phyloP scores from a whole-genome alignment of 2,329 filamentous ascomycete species.

The Fusarium chuoi region DNA sequence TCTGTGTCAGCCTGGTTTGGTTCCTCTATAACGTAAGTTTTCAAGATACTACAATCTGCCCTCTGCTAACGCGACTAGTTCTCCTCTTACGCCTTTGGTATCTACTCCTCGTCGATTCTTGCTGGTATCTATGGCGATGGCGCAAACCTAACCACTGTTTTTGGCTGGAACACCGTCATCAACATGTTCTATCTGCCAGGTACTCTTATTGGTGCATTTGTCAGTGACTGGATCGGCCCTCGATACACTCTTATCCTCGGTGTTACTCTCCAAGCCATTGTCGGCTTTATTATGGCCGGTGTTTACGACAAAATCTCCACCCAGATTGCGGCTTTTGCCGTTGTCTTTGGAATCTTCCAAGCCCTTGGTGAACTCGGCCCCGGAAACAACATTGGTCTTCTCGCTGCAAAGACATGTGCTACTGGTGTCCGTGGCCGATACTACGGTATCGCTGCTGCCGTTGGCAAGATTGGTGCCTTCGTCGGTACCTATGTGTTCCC shows the following conservation, averaged over 20 bases:
- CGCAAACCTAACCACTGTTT: constrained; percentile 76
- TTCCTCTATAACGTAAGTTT: constrained; percentile 78
- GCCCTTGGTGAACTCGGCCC: constrained; percentile 71
- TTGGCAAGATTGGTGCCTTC: constrained; percentile 84
- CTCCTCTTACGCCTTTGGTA: constrained; percentile 83
- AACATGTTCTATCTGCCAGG: constrained; percentile 92
- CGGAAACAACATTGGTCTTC: constrained; percentile 89
- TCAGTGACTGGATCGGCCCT: constrained; percentile 83
- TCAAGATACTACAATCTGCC: fast-evolving
- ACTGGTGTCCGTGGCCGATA: constrained; percentile 85
- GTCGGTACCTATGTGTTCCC: constrained; percentile 87
- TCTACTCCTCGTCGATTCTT: constrained; percentile 84
- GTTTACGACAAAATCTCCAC: constrained; percentile 77
- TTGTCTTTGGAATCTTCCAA: constrained; percentile 53
- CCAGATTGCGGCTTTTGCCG: constrained; percentile 51
- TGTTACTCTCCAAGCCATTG: constrained; percentile 76
- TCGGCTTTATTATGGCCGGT: constrained; percentile 91
- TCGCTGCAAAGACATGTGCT: constrained; percentile 88
- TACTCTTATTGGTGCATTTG: constrained; percentile 78
- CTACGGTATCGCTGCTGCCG: constrained; percentile 76
- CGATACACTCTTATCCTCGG: constrained; percentile 77
- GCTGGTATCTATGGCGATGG: constrained; percentile 67
- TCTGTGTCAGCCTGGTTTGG: constrained; percentile 79
- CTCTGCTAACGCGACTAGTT: constrained; percentile 59
- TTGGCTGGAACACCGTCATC: constrained; percentile 90